Percentiles rank a stretch among this genome's conserved stretches.
Conservation (phyloP, 2,329 filamentous ascomycete genomes). For the Cladosporium phlei region DNA sequence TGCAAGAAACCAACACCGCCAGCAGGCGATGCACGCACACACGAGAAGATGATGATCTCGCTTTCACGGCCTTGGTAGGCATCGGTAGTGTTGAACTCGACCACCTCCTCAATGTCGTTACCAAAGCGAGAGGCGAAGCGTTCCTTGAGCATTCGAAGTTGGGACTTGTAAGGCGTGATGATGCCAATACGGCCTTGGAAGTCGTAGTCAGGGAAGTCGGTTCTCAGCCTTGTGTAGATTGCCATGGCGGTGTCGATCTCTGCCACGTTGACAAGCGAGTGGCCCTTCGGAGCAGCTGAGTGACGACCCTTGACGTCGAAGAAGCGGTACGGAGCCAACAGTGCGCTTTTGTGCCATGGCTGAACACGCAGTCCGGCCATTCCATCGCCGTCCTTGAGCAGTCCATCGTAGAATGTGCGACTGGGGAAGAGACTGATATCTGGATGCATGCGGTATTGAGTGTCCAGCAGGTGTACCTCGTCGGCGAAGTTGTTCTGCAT, state of each 20-base stretch:
- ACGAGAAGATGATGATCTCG: conserved; percentile 98
- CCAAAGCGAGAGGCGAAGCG: conserved; percentile 72
- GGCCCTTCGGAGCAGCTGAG: conserved; percentile 71
- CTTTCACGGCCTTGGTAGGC: conserved; percentile 96
- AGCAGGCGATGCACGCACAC: conserved; percentile 85
- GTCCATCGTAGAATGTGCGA: conserved; percentile 83
- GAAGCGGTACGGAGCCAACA: conserved; percentile 92
- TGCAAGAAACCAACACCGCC: conserved; percentile 98
- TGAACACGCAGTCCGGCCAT: conserved; percentile 73
- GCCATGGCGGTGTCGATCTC: conserved; percentile 83
- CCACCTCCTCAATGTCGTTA: conserved; percentile 65
- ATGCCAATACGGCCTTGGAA: conserved; percentile 85
- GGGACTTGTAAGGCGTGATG: conserved; percentile 96
- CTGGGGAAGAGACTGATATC: conserved; percentile 92
- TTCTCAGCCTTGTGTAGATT: conserved; percentile 73
- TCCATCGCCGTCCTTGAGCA: conserved; percentile 74
- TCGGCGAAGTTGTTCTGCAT: conserved; percentile 92
- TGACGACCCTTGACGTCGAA: conserved; percentile 93
- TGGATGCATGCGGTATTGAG: conserved; percentile 98
- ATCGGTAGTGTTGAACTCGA: conserved; percentile 99
- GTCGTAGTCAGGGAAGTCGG: conserved; percentile 64
- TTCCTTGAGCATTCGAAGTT: conserved; percentile 72
- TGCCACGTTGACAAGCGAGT: conserved; percentile 82
- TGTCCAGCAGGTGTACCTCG: conserved; percentile 90
- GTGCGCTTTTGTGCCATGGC: conserved; percentile 77